Evolutionary conservation across 345 rosid genomes (phyloP).

Genomic region (Syzygium aqueum): DNA sequence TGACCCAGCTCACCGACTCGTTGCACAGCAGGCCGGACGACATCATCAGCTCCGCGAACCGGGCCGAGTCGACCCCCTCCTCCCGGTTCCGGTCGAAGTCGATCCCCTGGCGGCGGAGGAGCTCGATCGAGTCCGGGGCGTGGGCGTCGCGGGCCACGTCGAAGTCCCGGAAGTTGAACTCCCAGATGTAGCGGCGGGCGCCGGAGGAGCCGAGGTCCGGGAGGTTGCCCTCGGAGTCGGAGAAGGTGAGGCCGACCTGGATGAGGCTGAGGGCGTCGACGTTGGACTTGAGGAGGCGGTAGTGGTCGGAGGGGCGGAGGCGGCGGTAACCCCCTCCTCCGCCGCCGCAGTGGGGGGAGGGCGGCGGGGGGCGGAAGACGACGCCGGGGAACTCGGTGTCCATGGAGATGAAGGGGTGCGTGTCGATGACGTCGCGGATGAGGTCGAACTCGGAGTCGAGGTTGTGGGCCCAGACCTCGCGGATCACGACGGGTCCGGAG

Average conservation of each 20-base stretch:
- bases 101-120: conserved; percentile 50
- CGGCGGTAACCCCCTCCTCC: background rate
- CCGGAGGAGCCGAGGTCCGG: conserved; percentile 39
- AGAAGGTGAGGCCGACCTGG: conserved; percentile 52
- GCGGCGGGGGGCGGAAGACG: conserved; percentile 17
- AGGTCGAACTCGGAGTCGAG: conserved; percentile 29
- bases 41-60: conserved; percentile 43
- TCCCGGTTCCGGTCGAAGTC: conserved; percentile 39
- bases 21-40: conserved; percentile 47
- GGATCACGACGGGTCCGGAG: conserved; percentile 15
- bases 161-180: conserved; percentile 56
- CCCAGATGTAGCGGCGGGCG: conserved; percentile 34
- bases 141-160: conserved; percentile 37
- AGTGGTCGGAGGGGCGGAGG: conserved; percentile 22
- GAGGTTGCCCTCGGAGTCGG: conserved; percentile 40
- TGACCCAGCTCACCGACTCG: conserved; percentile 50
- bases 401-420: conserved; percentile 39
- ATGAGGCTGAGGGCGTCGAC: conserved; percentile 48
- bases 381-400: conserved; percentile 74
- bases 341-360: background rate
- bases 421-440: conserved; percentile 25
- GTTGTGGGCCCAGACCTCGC: conserved; percentile 46
- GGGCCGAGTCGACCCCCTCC: conserved; percentile 30
- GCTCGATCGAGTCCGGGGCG: conserved; percentile 46
- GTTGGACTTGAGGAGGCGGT: conserved; percentile 37